Percentiles rank a stretch among this genome's conserved stretches.
These are phyloP conservation scores for Diaporthe sp. DNA, from an alignment of 2,329 filamentous ascomycete species.

Conservation along the genomic window DNA sequence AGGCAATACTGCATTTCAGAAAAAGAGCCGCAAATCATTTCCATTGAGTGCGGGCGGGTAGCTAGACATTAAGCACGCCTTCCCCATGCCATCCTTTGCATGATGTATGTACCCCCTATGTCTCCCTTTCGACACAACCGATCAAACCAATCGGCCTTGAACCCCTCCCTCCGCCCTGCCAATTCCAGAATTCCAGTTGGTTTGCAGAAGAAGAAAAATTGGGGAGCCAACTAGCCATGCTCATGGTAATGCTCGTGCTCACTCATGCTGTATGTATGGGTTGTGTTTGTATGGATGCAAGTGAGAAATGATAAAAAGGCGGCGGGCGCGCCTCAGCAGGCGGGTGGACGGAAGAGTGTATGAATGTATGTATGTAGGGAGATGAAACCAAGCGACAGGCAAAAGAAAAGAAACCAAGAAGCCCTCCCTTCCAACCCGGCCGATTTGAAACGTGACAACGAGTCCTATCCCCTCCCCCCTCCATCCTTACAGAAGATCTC, in stretches of 20 bases:
- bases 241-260: conserved; percentile 16
- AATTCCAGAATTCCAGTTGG: background rate
- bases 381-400: background rate
- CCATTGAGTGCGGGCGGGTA: conserved; percentile 11
- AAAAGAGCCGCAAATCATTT: conserved; percentile 12
- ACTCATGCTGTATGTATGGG: conserved; percentile 4
- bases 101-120: background rate
- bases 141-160: background rate
- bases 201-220: background rate
- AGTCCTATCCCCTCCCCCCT: background rate
- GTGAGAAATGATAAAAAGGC: background rate
- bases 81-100: background rate
- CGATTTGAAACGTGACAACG: background rate
- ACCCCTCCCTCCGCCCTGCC: background rate
- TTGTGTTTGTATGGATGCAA: background rate
- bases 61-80: conserved; percentile 25
- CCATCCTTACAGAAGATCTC: conserved; percentile 3
- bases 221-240: background rate
- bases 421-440: background rate
- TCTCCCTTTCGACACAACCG: background rate
- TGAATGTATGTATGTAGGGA: background rate
- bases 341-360: background rate
- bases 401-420: background rate
- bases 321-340: background rate
- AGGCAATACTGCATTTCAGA: background rate